These are phyloP conservation scores for Crithidia brevicula DNA, from an alignment of 208 protist genomes.

Conservation along the genomic window DNA sequence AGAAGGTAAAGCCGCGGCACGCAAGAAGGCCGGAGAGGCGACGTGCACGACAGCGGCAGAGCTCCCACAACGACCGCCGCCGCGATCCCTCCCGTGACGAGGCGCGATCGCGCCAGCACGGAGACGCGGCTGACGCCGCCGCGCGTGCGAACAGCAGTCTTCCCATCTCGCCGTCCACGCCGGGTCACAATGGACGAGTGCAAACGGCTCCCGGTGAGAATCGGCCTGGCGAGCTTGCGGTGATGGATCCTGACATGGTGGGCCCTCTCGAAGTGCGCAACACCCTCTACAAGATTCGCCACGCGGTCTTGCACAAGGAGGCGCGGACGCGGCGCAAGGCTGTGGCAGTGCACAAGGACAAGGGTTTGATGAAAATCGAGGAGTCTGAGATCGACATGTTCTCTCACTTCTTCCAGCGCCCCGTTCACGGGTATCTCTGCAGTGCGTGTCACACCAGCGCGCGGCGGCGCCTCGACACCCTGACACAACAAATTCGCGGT, in stretches of 20 bases:
- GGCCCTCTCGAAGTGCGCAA: conserved; percentile 48
- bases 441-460: conserved; percentile 72
- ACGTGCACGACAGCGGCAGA: conserved; percentile 1
- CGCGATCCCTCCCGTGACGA: not conserved
- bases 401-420: conserved; percentile 77
- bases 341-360: conserved; percentile 61
- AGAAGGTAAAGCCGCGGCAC: not conserved
- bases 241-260: conserved; percentile 52
- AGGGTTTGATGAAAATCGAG: conserved; percentile 81
- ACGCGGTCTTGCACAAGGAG: conserved; percentile 68
- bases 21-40: not conserved
- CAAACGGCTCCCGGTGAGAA: conserved; percentile 5
- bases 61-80: not conserved
- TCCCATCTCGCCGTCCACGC: not conserved
- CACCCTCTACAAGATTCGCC: conserved; percentile 71
- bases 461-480: conserved; percentile 60
- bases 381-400: conserved; percentile 86
- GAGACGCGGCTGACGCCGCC: not conserved
- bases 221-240: conserved; percentile 22
- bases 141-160: not conserved
- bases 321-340: conserved; percentile 42
- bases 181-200: not conserved
- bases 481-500: conserved; percentile 66
- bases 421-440: conserved; percentile 84
- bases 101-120: not conserved